Conservation (phyloP, 1,284 basidiomycete species). For the Ustilago nuda region DNA sequence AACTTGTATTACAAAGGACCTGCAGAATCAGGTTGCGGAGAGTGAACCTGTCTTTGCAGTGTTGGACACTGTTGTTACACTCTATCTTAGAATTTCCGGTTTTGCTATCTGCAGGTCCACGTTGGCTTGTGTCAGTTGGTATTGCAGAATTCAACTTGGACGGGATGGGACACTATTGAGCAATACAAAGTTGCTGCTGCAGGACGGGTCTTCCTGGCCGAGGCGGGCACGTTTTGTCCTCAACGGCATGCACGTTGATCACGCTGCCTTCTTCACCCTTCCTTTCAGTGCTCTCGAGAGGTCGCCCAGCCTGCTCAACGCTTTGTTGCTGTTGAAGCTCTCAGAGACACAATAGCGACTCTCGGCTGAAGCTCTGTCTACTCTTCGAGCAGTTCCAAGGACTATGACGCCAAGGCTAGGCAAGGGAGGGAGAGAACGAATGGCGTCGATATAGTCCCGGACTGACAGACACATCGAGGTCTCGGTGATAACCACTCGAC, state of each 20-base stretch:
- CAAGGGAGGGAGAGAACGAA: not conserved
- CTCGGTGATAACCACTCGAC: not conserved
- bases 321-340: not conserved
- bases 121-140: slow-evolving; percentile 10
- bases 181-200: slow-evolving; percentile 22
- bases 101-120: slow-evolving; percentile 35
- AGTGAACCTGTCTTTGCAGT: slow-evolving; percentile 7
- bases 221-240: slow-evolving; percentile 28
- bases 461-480: slow-evolving; percentile 2
- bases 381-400: not conserved
- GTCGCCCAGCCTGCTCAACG: not conserved
- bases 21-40: slow-evolving; percentile 4
- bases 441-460: not conserved
- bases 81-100: not conserved
- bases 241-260: slow-evolving; percentile 29
- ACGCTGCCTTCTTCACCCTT: slow-evolving; percentile 1
- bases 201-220: slow-evolving; percentile 23
- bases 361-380: not conserved
- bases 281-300: not conserved
- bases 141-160: not conserved
- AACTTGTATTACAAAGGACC: not conserved
- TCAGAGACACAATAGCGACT: not conserved
- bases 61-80: not conserved
- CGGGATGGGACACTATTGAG: not conserved
- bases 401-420: not conserved